Evolutionary conservation across 2,329 filamentous ascomycete species (phyloP).

Genomic region (Fusarium sp.): DNA sequence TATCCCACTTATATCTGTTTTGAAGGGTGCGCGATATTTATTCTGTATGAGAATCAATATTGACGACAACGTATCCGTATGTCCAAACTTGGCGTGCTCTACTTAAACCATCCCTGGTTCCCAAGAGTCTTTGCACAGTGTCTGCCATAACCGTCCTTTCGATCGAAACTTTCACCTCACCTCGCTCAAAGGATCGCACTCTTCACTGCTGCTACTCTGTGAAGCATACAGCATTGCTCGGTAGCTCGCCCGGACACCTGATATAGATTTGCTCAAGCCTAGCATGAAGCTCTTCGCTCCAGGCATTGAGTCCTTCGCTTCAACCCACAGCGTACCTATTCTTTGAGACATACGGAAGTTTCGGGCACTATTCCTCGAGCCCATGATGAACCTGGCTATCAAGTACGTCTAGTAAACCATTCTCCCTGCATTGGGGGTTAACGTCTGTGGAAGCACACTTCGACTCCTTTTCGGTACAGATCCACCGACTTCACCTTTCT

Average conservation of each 20-base stretch:
- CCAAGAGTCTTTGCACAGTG: neutral
- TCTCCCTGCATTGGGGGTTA: neutral
- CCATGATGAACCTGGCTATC: neutral
- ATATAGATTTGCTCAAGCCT: neutral
- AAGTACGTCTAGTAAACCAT: neutral
- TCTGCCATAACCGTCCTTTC: neutral
- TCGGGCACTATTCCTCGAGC: neutral
- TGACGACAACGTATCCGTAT: neutral
- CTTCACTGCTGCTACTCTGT: neutral
- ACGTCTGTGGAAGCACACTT: neutral
- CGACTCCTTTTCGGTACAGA: neutral
- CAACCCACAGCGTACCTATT: neutral
- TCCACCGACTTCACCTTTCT: neutral
- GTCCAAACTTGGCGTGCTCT: neutral
- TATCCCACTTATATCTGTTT: neutral
- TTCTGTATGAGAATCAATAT: neutral
- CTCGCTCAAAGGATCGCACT: neutral
- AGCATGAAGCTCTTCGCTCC: neutral
- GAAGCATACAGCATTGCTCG: neutral
- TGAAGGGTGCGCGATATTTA: neutral
- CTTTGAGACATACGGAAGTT: neutral
- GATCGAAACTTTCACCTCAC: neutral
- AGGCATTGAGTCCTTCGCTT: neutral
- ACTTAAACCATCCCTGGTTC: neutral
- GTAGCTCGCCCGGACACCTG: neutral